Conservation (phyloP, 768 basidiomycete genomes). For the Leccinum subgranulosum region DNA sequence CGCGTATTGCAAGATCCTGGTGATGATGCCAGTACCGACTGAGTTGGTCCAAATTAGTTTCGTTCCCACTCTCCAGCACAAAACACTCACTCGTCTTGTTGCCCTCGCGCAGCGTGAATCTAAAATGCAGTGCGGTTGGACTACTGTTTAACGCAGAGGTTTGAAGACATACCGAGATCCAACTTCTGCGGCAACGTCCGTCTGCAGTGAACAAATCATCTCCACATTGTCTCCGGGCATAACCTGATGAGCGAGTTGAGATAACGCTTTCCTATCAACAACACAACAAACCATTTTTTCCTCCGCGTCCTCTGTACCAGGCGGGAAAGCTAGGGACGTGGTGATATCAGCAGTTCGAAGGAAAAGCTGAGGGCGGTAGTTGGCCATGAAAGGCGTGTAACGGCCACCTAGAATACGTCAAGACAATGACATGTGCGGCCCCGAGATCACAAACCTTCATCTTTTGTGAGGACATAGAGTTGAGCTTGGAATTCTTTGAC, state of each 20-base stretch:
- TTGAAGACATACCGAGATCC: constrained; percentile 61
- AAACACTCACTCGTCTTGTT: constrained; percentile 77
- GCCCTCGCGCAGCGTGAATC: constrained; percentile 92
- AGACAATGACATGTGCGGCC: constrained; percentile 44
- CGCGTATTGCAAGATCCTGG: constrained; percentile 64
- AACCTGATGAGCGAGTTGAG: constrained; percentile 44
- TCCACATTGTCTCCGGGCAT: constrained; percentile 99
- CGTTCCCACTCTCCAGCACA: neutral
- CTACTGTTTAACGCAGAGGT: neutral
- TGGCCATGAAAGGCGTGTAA: constrained; percentile 87
- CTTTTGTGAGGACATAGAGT: constrained; percentile 58
- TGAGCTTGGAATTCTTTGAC: constrained; percentile 94
- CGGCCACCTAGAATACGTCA: constrained; percentile 53
- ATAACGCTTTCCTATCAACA: neutral
- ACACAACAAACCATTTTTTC: constrained; percentile 74
- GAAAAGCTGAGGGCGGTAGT: constrained; percentile 95
- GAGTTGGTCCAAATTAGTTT: constrained; percentile 10
- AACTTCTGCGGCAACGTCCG: constrained; percentile 85
- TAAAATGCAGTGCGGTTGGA: constrained; percentile 14
- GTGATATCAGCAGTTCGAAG: constrained; percentile 95
- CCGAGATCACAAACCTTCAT: constrained; percentile 37
- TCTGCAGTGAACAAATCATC: constrained; percentile 77
- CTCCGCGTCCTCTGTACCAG: constrained; percentile 71
- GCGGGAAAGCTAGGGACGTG: constrained; percentile 79
- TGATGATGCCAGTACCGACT: constrained; percentile 96